Evolutionary conservation across 306 rosid genomes (phyloP), one percentile per base, ranked within the genome.

Genomic region (Fragaria nilgerrensis): DNA sequence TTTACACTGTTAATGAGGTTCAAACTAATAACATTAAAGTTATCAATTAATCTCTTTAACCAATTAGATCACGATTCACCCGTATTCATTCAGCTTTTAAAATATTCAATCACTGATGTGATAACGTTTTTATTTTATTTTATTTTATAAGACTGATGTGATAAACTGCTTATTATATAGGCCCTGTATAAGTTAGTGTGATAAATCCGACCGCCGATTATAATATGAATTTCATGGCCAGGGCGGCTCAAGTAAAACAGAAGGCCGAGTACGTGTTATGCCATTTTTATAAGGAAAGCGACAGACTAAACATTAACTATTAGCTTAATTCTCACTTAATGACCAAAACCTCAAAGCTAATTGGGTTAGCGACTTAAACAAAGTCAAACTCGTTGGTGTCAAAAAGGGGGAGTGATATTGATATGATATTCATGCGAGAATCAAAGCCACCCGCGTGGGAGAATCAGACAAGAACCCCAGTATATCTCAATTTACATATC

Each of bases 401-500:
- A 82, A 77, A 68, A 69, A 72, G 59, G 29, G 72, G 0, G 39
- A 7, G 25, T 15, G 77, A 73, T 73, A 41, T 25, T 56, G 41
- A n/a, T 73, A 62, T 55, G 41, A 55, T 73, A 22, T 73, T 73
- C 52, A 74, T 23, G 43, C 55, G 68, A 41, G 43, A 25, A 74
- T 74, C 69, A 79, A 79, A 74, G 75, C 59, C 77, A 70, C 66
- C 84, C 79, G 77, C 83, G 81, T 72, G 81, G 73, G 50, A 32
- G 72, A 55, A 55, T 62, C 68, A 48, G 61, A 79, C 72, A 58
- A 69, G n/a, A 23, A 34, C n/a, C 25, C 5, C 64, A 65, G 87
- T 41, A 76, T 62, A 80, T 62, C 75, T 13, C 5, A 8, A 70
- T 59, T 72, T 39, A 77, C 83, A 1, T 3, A 0, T 52, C 20